Evolutionary conservation across 176 grass and related monocot species (phyloP).

Genomic region (Eragrostis nindensis): DNA sequence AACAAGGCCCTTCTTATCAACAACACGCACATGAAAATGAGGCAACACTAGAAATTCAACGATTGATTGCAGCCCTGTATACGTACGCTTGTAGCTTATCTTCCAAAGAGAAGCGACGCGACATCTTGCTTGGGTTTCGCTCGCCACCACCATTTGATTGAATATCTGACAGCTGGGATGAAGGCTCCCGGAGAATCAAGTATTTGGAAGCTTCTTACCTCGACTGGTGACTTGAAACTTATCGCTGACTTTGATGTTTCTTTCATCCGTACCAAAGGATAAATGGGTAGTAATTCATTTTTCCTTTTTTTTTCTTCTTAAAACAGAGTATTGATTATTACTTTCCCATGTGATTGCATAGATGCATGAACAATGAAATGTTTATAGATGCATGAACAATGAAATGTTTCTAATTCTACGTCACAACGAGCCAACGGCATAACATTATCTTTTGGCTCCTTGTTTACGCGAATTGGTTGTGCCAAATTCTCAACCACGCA

Average conservation of each 20-base stretch:
- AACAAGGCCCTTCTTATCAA: conserved; percentile 44
- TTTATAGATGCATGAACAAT: background rate
- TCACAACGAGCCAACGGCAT: background rate
- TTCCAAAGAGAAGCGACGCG: conserved; percentile 3
- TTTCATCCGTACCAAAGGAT: background rate
- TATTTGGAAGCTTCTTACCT: conserved; percentile 33
- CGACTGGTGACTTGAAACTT: conserved; percentile 14
- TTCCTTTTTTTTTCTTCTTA: background rate
- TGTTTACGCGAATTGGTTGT: background rate
- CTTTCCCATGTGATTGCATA: too few species aligned
- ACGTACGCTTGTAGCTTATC: conserved; percentile 22
- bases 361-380: too few species aligned
- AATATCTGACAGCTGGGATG: conserved; percentile 27
- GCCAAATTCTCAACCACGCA: background rate
- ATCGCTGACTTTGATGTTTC: conserved; percentile 31
- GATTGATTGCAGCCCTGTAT: conserved; percentile 14
- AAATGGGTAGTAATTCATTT: background rate
- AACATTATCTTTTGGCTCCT: background rate
- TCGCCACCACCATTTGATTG: conserved; percentile 1
- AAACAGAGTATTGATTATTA: too few species aligned
- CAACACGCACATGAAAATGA: conserved; percentile 49
- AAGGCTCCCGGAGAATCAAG: conserved; percentile 26
- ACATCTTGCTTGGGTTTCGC: conserved; percentile 31
- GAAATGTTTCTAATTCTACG: background rate
- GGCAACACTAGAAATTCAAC: conserved; percentile 35